These are phyloP conservation scores for Tetrahymena thermophila DNA, from an alignment of 73 alveolate species.

Conservation along the genomic window DNA sequence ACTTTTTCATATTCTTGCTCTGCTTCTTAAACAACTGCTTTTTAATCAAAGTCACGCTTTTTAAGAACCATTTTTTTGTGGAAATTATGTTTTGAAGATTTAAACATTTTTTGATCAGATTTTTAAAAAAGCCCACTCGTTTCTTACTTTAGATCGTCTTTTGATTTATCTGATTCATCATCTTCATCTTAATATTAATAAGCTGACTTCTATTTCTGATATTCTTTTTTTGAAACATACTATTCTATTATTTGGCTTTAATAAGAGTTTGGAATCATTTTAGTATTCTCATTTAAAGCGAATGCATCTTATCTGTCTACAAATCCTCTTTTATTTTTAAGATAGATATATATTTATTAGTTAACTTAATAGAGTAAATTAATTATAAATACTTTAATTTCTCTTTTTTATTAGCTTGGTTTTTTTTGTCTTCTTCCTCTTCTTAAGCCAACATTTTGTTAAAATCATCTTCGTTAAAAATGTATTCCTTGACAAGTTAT, in stretches of 20 bases:
- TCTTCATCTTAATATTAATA: neutral
- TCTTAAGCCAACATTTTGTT: neutral
- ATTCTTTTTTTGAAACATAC: neutral
- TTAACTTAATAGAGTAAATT: neutral
- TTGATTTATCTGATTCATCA: neutral
- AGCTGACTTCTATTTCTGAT: neutral
- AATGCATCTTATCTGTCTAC: neutral
- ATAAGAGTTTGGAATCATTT: neutral
- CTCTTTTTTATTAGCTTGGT: neutral
- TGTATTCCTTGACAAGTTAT: neutral
- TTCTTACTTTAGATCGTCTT: neutral
- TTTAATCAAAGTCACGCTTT: neutral
- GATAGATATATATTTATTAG: neutral
- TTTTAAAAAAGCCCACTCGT: neutral
- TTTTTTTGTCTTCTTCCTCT: neutral
- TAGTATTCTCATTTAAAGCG: neutral
- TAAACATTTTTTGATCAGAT: neutral
- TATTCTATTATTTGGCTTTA: neutral
- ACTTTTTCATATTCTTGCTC: neutral
- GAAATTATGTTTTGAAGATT: neutral
- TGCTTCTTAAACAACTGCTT: neutral
- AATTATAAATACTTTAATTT: neutral
- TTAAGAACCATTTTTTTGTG: neutral
- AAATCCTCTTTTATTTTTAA: neutral
- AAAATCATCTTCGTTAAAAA: neutral